Evolutionary conservation across 2,329 filamentous ascomycete genomes (phyloP), one percentile per base, ranked within the genome.

Genomic region (Apiospora koreana): DNA sequence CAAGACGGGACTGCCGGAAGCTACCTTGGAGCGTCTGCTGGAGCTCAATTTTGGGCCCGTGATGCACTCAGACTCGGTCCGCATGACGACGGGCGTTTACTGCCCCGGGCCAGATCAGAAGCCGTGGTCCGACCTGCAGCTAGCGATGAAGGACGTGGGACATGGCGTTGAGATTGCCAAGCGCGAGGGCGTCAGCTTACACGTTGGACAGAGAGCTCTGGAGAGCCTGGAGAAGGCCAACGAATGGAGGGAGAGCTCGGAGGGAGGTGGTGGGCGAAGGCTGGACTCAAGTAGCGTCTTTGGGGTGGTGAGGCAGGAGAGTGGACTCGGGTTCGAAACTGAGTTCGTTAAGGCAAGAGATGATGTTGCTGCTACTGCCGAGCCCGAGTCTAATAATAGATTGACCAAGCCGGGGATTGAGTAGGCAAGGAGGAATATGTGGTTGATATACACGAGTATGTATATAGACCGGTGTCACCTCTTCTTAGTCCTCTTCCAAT

Each of bases 271-370:
- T 7, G 77, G 72, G 0, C 77, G 84, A 54, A 73, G 75, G 1
- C 74, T 87, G 35, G 86, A 88, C 76, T 87, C 85, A 12, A 86
- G 83, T 12, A 81, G 82, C n/a, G 80, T 87, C 75, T 88, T 84
- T 77, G 86, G 86, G 0, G 76, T 84, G 31, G 74, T 87, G 31
- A 79, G 85, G 62, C 72, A 73, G 68, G 78, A 83, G 68, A 81
- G 84, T 1, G 84, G 83, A 0, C 69, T 87, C 21, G 74, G 78
- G 0, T 87, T 87, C 75, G 81, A 85, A 74, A 85, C 77, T 1
- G 80, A 82, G 3, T 38, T 78, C 12, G 76, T 82, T 0, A 80
- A 76, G 71, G 67, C 74, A 7, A 71, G 80, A 21, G 80, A 82
- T 46, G 80, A 82, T 46, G 54, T 8, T 62, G 54, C 21, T 58